phyloP scores from a whole-genome alignment of 23 red algal species.

The Chondrus crispus region DNA sequence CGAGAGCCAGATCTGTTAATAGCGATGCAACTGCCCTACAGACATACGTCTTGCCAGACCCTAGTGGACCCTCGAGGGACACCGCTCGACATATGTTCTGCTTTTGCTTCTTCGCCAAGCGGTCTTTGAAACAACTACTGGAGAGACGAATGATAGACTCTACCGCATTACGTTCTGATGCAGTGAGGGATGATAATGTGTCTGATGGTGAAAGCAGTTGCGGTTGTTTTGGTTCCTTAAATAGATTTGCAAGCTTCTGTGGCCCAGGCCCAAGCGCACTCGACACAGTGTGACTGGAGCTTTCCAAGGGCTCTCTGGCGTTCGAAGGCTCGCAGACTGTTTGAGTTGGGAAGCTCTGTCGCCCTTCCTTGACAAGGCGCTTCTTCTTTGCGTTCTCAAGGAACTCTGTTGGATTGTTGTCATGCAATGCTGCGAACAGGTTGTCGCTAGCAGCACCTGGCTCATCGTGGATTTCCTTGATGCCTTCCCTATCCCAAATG shows the following conservation, averaged over 20 bases:
- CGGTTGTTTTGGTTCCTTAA: no score
- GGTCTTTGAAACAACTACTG: not conserved
- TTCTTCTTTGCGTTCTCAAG: not conserved
- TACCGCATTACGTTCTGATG: not conserved
- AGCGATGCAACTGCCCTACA: slow-evolving; percentile 28
- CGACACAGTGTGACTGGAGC: no score
- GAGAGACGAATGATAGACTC: not conserved
- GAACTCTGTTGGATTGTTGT: not conserved
- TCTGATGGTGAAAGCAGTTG: no score
- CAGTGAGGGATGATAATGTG: not conserved
- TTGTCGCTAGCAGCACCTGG: not conserved
- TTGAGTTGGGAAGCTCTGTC: slow-evolving; percentile 1
- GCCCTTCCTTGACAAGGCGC: slow-evolving; percentile 1
- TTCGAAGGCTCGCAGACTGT: not conserved
- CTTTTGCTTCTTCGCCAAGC: not conserved
- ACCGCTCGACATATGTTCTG: not conserved
- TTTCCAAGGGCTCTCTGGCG: no score
- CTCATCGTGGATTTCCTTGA: not conserved
- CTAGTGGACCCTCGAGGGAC: slow-evolving; percentile 5
- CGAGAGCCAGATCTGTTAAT: slow-evolving; percentile 26
- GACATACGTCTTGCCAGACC: slow-evolving; percentile 30
- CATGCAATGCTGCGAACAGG: not conserved
- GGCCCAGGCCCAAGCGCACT: no score
- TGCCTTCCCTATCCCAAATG: slow-evolving; percentile 2
- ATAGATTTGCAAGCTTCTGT: no score